phyloP scores from a whole-genome alignment of 2,329 filamentous ascomycete genomes.

The Aspergillus sp. region DNA sequence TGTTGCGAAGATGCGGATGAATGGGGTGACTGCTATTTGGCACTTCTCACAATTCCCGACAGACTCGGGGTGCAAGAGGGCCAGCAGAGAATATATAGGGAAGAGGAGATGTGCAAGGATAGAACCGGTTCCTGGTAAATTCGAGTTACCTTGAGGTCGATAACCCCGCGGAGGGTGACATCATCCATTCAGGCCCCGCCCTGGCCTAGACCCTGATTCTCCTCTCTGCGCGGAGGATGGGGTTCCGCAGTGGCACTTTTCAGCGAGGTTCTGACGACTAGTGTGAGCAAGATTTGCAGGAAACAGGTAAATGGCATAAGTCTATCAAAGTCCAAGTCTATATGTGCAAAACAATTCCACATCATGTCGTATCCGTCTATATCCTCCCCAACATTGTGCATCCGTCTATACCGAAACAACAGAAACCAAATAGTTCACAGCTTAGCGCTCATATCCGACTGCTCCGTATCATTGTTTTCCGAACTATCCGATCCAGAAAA shows the following conservation, averaged over 20 bases:
- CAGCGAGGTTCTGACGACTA: constrained; percentile 1
- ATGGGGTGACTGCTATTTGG: not conserved
- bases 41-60: not conserved
- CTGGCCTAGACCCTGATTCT: not conserved
- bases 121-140: constrained; percentile 18
- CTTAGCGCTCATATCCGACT: constrained; percentile 16
- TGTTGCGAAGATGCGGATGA: not conserved
- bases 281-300: not conserved
- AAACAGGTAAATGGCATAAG: not conserved
- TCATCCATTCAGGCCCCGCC: constrained; percentile 13
- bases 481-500: constrained; percentile 10
- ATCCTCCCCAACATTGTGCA: not conserved
- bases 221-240: not conserved
- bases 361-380: constrained; percentile 3
- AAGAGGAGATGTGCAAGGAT: constrained; percentile 1
- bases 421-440: constrained; percentile 17
- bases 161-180: constrained; percentile 24
- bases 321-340: constrained; percentile 15
- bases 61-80: not conserved
- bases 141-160: not conserved
- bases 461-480: constrained; percentile 13
- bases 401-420: constrained; percentile 9
- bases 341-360: constrained; percentile 14
- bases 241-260: constrained; percentile 6
- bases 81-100: not conserved